Percentiles rank a stretch among this genome's conserved stretches.
These are phyloP conservation scores for Kwoniella shivajii DNA, from an alignment of 1,284 basidiomycete species.

Conservation along the genomic window DNA sequence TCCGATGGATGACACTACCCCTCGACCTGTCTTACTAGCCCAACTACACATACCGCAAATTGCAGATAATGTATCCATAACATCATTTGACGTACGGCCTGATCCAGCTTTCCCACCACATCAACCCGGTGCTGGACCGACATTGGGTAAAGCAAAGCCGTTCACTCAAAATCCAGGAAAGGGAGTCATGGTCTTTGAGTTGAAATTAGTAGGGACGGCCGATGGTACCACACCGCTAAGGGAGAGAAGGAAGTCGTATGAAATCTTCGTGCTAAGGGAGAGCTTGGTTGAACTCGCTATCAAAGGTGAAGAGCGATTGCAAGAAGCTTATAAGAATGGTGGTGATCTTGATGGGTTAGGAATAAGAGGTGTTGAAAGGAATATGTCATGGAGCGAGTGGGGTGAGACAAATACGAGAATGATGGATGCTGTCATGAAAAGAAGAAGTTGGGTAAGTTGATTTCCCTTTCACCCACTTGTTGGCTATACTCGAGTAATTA, in stretches of 20 bases:
- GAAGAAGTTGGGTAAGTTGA: slow-evolving; percentile 43
- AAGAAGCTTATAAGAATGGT: slow-evolving; percentile 51
- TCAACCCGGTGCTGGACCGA: slow-evolving; percentile 10
- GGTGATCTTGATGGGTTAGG: slow-evolving; percentile 32
- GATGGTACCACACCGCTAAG: background rate
- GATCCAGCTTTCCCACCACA: slow-evolving; percentile 48
- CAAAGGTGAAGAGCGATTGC: slow-evolving; percentile 44
- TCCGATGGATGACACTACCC: slow-evolving; percentile 38
- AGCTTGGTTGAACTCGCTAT: slow-evolving; percentile 54
- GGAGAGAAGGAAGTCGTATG: slow-evolving; percentile 42
- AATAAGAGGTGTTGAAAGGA: slow-evolving; percentile 23
- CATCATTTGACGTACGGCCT: slow-evolving; percentile 46
- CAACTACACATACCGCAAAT: slow-evolving; percentile 40
- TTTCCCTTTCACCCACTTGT: background rate
- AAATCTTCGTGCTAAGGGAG: slow-evolving; percentile 58
- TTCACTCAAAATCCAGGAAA: slow-evolving; percentile 49
- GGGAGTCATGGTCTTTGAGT: slow-evolving; percentile 49
- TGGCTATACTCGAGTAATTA: too few species aligned
- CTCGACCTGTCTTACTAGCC: slow-evolving; percentile 33
- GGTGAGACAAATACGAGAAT: slow-evolving; percentile 39
- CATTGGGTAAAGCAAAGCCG: slow-evolving; percentile 33
- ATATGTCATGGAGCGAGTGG: slow-evolving; percentile 45
- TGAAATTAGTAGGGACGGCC: slow-evolving; percentile 23
- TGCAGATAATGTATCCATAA: slow-evolving; percentile 21
- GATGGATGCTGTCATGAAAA: slow-evolving; percentile 31